Base-by-base conservation (phyloP, 345 rosid genomes). In the Jatropha curcas region DNA sequence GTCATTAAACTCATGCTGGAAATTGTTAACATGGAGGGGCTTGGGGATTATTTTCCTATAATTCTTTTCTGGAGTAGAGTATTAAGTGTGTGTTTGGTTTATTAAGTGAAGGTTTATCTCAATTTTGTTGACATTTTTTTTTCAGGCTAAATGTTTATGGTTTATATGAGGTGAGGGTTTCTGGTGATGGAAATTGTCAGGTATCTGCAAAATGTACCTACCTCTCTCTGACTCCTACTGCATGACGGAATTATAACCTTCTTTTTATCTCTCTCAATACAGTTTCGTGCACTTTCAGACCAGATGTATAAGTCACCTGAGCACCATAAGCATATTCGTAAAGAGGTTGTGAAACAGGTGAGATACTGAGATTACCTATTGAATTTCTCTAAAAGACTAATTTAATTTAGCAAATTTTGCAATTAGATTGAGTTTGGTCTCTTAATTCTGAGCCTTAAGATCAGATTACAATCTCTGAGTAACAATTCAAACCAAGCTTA, bases 121-220 rank as follows among this genome's bases (percentile, higher is more conserved):
- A 31, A 5, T 22, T 30, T 65, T 25, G 24, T 30, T 37, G 19
- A 48, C 16, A 6, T 22, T 72, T 68, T 67, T 81, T 35, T 61
- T 46, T n/a, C 83, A 94, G 97, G 91, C 80, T 94, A 66, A 79
- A 89, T 59, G 82, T 83, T 71, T 90, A 92, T 83, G 89, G 97
- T 73, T 80, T 94, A 70, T 87, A 64, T 70, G 98, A 94, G 85
- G 87, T 90, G 72, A 92, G 90, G 80, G 96, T 94, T 77, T 89
- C 94, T 24, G 97, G 98, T 57, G 98, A 94, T 78, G 98, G 98
- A 71, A 94, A 94, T 76, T 94, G 98, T 75, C 98, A 92, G 97
- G 98, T 92, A 82, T 34, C 45, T 41, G 12, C 51, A 57, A 43
- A 60, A 55, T 34, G 17, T 62, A n/a, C n/a, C n/a, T 61, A 70